A percentile compares a stretch with the other conserved stretches of the same genome.
These are phyloP conservation scores for Chaetomiaceae sp. DNA, from an alignment of 2,329 filamentous ascomycete species.

Conservation along the genomic window DNA sequence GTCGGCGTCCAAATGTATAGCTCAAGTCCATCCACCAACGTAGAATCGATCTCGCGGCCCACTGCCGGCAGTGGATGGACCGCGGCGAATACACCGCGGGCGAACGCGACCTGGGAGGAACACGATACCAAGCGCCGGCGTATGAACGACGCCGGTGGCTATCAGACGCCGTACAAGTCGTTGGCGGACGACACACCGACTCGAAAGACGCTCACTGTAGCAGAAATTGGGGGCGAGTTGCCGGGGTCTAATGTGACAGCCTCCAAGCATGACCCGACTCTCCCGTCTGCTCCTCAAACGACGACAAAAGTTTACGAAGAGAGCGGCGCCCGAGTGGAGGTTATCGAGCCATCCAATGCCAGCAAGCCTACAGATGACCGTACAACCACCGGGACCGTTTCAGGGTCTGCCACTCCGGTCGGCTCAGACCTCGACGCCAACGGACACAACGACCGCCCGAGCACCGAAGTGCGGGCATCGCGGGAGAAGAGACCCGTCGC, in stretches of 20 bases:
- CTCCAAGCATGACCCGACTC: conserved; percentile 36
- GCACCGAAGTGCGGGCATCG: neutral
- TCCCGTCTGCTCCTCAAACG: conserved; percentile 23
- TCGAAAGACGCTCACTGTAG: conserved; percentile 23
- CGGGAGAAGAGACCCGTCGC: conserved; percentile 8
- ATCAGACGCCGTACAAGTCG: conserved; percentile 16
- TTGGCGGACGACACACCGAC: conserved; percentile 20
- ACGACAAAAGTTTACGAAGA: conserved; percentile 16
- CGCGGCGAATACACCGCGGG: conserved; percentile 22
- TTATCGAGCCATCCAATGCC: conserved; percentile 10
- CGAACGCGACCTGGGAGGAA: conserved; percentile 17
- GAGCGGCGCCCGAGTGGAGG: conserved; percentile 11
- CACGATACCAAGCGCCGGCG: conserved; percentile 30
- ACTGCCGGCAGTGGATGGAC: conserved; percentile 18
- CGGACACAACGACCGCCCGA: neutral
- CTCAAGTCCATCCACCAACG: neutral
- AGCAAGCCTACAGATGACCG: neutral
- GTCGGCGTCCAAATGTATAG: conserved; percentile 4
- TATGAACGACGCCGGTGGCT: conserved; percentile 19
- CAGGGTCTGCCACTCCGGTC: conserved; percentile 1
- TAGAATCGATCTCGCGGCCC: neutral
- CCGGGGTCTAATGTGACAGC: conserved; percentile 35
- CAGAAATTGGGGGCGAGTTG: conserved; percentile 35
- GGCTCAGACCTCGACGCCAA: neutral
- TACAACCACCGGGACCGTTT: neutral